Evolutionary conservation across 208 protist species (phyloP), one percentile per base, ranked within the genome.

Genomic region (Tritrichomonas musculus): DNA sequence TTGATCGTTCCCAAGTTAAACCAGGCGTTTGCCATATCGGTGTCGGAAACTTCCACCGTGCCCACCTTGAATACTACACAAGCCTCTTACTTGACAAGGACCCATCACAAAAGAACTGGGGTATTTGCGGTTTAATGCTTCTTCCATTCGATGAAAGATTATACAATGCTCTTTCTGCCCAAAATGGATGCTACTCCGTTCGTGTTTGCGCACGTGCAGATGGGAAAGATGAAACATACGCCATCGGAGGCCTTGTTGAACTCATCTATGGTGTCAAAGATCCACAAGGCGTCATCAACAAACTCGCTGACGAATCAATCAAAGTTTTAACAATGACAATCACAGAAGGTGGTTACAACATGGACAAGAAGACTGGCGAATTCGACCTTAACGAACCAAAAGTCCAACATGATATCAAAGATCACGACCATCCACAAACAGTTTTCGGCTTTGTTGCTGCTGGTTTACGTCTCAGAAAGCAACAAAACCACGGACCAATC

Each of bases 341-440:
- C 9, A 94, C 93, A n/a, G 93, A 94, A 75, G 93, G 93, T 72
- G 93, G 82, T 39, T 94, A 94, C 49, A 92, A 57, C 39, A 44
- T 64, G 8, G 93, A 94, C 14, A 57, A 53, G 27, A 25, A 60
- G 3, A 93, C 93, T 33, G 36, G 82, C 2, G 93, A 93, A n/a
- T 92, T 94, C 49, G 88, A 69, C 14, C 55, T 30, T 33, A 39
- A 11, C 5, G 20, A 94, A 39, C 41, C 33, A 9, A 39, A 82
- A 20, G 65, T 94, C 17, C 14, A 33, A 20, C 50, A 94, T 57
- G 93, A 94, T 49, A 77, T 94, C n/a, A 55, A 50, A 49, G 66
- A 94, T 20, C 25, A 57, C 2, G 3, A 17, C 5, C 20, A 30
- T 25, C 93, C 93, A 41, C 11, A 55, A 4, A 84, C 93, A 41